phyloP scores from a whole-genome alignment of 2,329 filamentous ascomycete genomes.

The Dothistroma pini region DNA sequence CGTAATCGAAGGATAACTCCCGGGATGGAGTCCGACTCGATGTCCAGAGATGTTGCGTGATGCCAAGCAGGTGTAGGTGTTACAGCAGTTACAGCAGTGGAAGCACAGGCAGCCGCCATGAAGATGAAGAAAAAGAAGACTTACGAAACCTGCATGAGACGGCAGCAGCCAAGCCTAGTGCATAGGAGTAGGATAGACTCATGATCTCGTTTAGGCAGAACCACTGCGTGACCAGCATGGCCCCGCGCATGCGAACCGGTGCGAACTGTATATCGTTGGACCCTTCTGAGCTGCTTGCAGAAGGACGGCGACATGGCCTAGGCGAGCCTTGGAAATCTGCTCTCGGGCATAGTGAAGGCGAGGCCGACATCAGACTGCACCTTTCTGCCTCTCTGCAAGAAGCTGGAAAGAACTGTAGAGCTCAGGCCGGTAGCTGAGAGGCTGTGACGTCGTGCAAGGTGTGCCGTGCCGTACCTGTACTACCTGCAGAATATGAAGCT shows the following conservation, averaged over 20 bases:
- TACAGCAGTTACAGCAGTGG: background rate
- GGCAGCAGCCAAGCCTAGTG: background rate
- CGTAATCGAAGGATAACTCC: background rate
- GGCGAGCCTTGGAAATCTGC: background rate
- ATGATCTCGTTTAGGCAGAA: background rate
- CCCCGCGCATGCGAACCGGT: constrained; percentile 3
- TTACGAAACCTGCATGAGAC: background rate
- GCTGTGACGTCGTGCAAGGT: constrained; percentile 4
- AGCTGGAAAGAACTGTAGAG: background rate
- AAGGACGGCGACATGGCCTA: background rate
- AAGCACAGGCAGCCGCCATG: background rate
- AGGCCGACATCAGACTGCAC: background rate
- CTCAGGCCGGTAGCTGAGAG: background rate
- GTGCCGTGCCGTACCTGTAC: no score
- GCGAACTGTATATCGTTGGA: constrained; percentile 1
- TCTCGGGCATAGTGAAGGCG: background rate
- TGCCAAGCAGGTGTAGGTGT: background rate
- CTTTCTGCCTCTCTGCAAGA: background rate
- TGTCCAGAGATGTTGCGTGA: background rate
- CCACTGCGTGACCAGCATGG: background rate
- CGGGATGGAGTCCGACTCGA: background rate
- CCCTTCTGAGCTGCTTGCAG: background rate
- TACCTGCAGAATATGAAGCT: background rate
- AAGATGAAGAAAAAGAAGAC: background rate
- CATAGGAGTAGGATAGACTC: constrained; percentile 1